These are phyloP conservation scores for Colletotrichum aenigma DNA, from an alignment of 2,329 filamentous ascomycete species.

Conservation along the genomic window DNA sequence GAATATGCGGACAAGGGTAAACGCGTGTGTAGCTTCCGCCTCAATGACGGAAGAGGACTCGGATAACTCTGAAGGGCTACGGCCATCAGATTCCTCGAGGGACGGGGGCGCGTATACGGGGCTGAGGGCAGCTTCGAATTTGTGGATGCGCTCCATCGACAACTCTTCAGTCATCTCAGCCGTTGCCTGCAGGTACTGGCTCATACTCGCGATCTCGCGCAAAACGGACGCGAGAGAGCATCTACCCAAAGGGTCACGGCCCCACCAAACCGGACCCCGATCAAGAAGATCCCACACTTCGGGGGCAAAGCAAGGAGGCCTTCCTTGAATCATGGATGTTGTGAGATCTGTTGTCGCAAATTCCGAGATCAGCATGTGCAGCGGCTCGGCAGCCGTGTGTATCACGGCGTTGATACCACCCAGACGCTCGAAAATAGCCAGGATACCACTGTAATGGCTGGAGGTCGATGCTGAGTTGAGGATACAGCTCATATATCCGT, in stretches of 20 bases:
- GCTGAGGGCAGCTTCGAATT: conserved; percentile 29
- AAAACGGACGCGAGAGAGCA: conserved; percentile 39
- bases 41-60: conserved; percentile 18
- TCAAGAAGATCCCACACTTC: conserved; percentile 38
- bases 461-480: conserved; percentile 16
- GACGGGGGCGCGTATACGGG: conserved; percentile 30
- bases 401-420: conserved; percentile 30
- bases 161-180: conserved; percentile 24
- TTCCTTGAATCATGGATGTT: conserved; percentile 41
- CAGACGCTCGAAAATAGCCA: conserved; percentile 37
- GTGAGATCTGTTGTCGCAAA: conserved; percentile 48
- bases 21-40: conserved; percentile 35
- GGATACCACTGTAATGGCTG: conserved; percentile 36
- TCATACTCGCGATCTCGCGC: conserved; percentile 26
- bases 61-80: not conserved
- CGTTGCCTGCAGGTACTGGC: not conserved
- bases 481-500: conserved; percentile 40
- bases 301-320: conserved; percentile 39
- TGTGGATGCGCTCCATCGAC: conserved; percentile 31
- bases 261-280: conserved; percentile 46
- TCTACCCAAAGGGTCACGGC: conserved; percentile 35
- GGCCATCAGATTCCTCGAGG: conserved; percentile 23
- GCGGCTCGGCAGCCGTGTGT: conserved; percentile 27
- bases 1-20: conserved; percentile 41
- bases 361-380: conserved; percentile 45